Evolutionary conservation across 2,329 filamentous ascomycete genomes (phyloP).

Genomic region (Pestalotiopsis sp.): DNA sequence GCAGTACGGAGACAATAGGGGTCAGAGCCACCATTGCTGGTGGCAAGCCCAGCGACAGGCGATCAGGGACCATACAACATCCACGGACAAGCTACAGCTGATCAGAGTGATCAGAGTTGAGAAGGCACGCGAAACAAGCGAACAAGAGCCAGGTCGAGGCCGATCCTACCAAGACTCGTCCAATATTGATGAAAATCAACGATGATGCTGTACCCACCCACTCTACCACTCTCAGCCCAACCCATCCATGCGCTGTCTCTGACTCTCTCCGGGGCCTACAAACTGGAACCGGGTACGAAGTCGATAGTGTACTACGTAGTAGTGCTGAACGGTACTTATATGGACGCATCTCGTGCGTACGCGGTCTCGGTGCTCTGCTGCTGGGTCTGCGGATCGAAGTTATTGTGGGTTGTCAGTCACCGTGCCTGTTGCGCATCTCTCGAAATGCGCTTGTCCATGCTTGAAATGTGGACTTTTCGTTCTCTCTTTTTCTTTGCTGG

Average conservation of each 20-base stretch:
- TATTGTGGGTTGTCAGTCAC: neutral
- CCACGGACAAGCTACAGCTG: too few species aligned
- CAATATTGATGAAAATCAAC: neutral
- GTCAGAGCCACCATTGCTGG: neutral
- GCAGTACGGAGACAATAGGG: neutral
- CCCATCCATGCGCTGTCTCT: neutral
- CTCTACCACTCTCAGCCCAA: neutral
- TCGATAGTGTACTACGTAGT: too few species aligned
- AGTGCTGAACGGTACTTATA: too few species aligned
- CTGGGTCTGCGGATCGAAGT: neutral
- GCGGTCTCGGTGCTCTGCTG: too few species aligned
- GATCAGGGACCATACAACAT: too few species aligned
- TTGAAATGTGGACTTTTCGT: constrained; percentile 1
- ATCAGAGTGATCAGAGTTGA: neutral
- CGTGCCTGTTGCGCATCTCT: neutral
- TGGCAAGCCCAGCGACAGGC: too few species aligned
- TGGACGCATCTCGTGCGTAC: too few species aligned
- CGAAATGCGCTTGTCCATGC: neutral
- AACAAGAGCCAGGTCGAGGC: neutral
- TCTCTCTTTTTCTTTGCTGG: neutral
- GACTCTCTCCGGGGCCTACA: too few species aligned
- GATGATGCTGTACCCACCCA: neutral
- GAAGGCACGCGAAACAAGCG: neutral
- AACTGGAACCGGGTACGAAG: too few species aligned
- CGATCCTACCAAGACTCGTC: neutral